Conservation (phyloP, 2,329 filamentous ascomycete genomes). For the Ceratocystis cacaofunesta region DNA sequence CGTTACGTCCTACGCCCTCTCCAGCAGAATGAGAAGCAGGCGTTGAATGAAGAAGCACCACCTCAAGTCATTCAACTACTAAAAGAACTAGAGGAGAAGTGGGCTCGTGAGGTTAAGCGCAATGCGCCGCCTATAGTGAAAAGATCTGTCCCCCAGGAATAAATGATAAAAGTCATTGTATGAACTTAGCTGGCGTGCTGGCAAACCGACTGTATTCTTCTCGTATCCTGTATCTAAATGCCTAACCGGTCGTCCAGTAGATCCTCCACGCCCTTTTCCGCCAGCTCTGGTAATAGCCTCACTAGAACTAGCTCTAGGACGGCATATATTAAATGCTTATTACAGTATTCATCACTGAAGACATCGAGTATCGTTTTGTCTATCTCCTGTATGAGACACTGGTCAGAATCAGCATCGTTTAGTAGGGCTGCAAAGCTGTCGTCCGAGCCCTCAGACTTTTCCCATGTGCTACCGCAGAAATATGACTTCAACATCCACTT, state of each 20-base stretch:
- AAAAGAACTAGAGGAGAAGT: slow-evolving; percentile 31
- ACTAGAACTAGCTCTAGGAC: slow-evolving; percentile 71
- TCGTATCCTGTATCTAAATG: slow-evolving; percentile 11
- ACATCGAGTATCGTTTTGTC: slow-evolving; percentile 53
- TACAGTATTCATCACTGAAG: slow-evolving; percentile 72
- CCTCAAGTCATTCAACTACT: slow-evolving; percentile 37
- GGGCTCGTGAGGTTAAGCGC: slow-evolving; percentile 19
- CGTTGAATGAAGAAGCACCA: slow-evolving; percentile 38
- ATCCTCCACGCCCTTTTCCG: slow-evolving; percentile 54
- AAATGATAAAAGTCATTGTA: not conserved
- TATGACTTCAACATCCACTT: slow-evolving; percentile 34
- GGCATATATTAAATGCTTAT: slow-evolving; percentile 78
- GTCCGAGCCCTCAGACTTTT: slow-evolving; percentile 19
- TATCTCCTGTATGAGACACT: slow-evolving; percentile 42
- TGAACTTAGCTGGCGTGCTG: not conserved
- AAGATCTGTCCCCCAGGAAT: not conserved
- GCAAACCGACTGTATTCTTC: not conserved
- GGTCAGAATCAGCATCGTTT: slow-evolving; percentile 26
- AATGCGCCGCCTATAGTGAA: not conserved
- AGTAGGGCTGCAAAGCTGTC: slow-evolving; percentile 19
- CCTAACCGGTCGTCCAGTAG: slow-evolving; percentile 58
- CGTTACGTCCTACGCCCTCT: slow-evolving; percentile 64
- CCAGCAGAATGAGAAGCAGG: slow-evolving; percentile 34
- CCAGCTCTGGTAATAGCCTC: slow-evolving; percentile 69
- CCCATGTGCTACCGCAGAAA: slow-evolving; percentile 28